These are phyloP conservation scores for Hypholoma fasciculare DNA, from an alignment of 768 basidiomycete genomes.

Conservation along the genomic window DNA sequence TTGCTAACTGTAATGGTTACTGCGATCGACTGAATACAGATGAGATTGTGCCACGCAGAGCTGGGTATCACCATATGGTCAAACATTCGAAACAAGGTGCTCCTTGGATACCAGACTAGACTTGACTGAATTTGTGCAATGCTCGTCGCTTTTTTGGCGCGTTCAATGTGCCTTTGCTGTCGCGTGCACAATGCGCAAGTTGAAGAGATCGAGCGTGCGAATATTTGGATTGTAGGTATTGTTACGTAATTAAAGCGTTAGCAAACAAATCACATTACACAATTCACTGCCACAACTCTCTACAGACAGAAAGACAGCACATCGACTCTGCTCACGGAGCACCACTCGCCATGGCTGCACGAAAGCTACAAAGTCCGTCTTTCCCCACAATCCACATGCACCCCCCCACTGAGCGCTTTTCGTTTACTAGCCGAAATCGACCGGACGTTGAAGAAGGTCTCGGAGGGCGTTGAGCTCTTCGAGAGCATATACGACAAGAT, in stretches of 20 bases:
- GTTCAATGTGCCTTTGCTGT: background rate
- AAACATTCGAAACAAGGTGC: no score
- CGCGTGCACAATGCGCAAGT: background rate
- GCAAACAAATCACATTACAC: constrained; percentile 25
- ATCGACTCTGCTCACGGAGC: constrained; percentile 13
- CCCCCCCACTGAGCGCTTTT: constrained; percentile 2
- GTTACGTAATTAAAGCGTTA: background rate
- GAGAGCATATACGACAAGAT: constrained; percentile 98
- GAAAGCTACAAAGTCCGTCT: constrained; percentile 82
- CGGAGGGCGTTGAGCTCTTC: constrained; percentile 93
- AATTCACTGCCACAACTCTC: constrained; percentile 8
- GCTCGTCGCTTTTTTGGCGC: no score
- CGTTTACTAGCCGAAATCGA: constrained; percentile 87
- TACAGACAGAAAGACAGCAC: constrained; percentile 11
- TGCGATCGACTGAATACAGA: no score
- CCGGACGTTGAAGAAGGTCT: constrained; percentile 95
- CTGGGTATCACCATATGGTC: no score
- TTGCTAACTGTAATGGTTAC: no score
- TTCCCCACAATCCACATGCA: background rate
- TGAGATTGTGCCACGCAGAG: no score
- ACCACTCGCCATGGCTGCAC: constrained; percentile 69
- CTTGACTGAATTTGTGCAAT: no score
- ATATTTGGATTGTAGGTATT: background rate
- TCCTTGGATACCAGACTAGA: no score
- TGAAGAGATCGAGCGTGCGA: background rate